Base-by-base conservation (phyloP, 306 rosid species). In the Luffa aegyptiaca region DNA sequence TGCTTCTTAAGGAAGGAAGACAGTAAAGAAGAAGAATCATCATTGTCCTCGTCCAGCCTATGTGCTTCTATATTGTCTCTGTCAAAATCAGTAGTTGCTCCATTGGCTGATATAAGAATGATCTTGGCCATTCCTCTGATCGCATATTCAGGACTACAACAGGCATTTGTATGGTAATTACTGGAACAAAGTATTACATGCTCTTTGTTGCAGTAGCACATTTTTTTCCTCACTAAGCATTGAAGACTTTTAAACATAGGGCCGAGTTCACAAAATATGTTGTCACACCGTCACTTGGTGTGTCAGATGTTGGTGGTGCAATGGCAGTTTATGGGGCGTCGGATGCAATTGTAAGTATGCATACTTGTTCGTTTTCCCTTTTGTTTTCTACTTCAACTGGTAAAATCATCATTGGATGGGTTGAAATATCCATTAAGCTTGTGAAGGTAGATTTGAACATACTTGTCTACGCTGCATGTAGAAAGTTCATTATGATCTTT, bases 311-410 rank as follows among this genome's bases (percentile, higher is more conserved):
- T 63, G 99, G 97, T 65, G 94, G 87, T 80, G 83, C 97, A 79
- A 94, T 94, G 99, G 99, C 99, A 56, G 88, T 87, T 4, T 95
- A 95, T 53, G 99, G 99, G 73, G 99, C 99, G 75, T 85, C 83
- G 84, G 97, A 93, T 93, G 97, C 97, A 85, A 85, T 93, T 10
- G 97, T 95, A 90, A 90, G 98, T 82, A 75, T 78, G 84, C 83
- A 16, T 75, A 52, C 49, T 36, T 12, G 18, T 63, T 78, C 4
- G n/a, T n/a, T n/a, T n/a, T n/a, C n/a, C n/a, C n/a, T n/a, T n/a
- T n/a, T n/a, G n/a, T n/a, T n/a, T n/a, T n/a, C n/a, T n/a, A n/a
- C n/a, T n/a, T n/a, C n/a, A n/a, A n/a, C n/a, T n/a, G n/a, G 72
- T 65, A 21, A 58, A 21, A 21, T 58, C 36, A 21, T 58, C 5